These are phyloP conservation scores for Vitis rupestris DNA, from an alignment of 164 flowering plant species.

Conservation along the genomic window DNA sequence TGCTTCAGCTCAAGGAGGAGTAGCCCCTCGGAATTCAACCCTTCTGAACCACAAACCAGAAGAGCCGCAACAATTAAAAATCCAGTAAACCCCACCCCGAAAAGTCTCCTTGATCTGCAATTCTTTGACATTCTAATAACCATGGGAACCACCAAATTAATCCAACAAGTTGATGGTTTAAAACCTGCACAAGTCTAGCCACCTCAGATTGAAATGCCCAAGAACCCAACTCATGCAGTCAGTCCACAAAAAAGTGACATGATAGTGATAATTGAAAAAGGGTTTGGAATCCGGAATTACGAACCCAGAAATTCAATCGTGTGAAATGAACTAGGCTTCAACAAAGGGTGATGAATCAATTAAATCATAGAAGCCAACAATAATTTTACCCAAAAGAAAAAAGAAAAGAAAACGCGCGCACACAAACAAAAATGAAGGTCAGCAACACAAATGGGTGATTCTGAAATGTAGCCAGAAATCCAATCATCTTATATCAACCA, in stretches of 20 bases:
- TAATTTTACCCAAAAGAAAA: no score
- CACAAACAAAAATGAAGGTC: no score
- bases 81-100: no score
- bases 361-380: neutral
- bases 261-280: neutral
- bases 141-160: neutral
- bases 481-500: neutral
- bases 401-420: no score
- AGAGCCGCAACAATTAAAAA: no score
- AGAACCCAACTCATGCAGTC: neutral
- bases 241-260: neutral
- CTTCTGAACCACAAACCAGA: constrained; percentile 34
- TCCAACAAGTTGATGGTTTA: neutral
- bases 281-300: neutral
- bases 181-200: constrained; percentile 8
- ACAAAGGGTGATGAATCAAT: neutral
- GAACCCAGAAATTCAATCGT: neutral
- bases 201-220: neutral
- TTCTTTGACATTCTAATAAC: constrained; percentile 28
- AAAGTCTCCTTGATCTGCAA: no score
- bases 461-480: neutral
- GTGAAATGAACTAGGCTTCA: neutral
- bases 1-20: constrained; percentile 62
- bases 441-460: neutral
- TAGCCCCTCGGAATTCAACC: constrained; percentile 64